These are phyloP conservation scores for Prunus salicina DNA, from an alignment of 306 rosid species.

Conservation along the genomic window DNA sequence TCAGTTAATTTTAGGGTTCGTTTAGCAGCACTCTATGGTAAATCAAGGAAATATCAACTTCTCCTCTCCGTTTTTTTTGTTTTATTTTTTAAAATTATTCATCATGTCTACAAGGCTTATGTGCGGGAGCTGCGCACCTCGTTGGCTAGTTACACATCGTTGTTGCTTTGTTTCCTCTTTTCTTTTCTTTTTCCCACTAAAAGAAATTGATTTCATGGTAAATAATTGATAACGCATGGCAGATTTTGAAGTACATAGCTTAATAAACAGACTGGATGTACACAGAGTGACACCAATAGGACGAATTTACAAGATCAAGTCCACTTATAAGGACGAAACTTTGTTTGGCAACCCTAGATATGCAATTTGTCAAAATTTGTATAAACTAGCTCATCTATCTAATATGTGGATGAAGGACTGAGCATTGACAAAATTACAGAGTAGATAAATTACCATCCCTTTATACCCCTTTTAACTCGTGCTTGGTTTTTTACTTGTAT, in stretches of 20 bases:
- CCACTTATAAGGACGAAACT: conserved; percentile 25
- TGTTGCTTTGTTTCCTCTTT: too few relatives aligned
- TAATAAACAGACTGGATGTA: not conserved
- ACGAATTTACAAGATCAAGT: conserved; percentile 35
- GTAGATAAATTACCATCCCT: conserved; percentile 40
- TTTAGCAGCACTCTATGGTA: too few relatives aligned
- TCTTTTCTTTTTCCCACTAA: too few relatives aligned
- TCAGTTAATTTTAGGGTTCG: too few relatives aligned
- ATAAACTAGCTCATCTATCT: conserved; percentile 30
- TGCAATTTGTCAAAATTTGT: conserved; percentile 36
- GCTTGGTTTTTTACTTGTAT: conserved; percentile 59
- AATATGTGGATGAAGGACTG: not conserved
- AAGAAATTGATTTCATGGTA: too few relatives aligned
- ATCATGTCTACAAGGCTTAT: too few relatives aligned
- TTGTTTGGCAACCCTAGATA: conserved; percentile 12
- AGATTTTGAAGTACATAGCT: not conserved
- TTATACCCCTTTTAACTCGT: not conserved
- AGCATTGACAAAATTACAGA: not conserved
- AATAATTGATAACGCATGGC: too few relatives aligned
- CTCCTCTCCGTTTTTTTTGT: too few relatives aligned
- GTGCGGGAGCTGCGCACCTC: too few relatives aligned
- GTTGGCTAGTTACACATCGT: too few relatives aligned
- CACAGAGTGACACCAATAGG: conserved; percentile 1
- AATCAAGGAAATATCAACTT: too few relatives aligned
- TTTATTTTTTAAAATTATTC: too few relatives aligned